A percentile compares a stretch with the other conserved stretches of the same genome.
phyloP scores from a whole-genome alignment of 108 stramenopile species.

The Cyclostephanos invisitatus region DNA sequence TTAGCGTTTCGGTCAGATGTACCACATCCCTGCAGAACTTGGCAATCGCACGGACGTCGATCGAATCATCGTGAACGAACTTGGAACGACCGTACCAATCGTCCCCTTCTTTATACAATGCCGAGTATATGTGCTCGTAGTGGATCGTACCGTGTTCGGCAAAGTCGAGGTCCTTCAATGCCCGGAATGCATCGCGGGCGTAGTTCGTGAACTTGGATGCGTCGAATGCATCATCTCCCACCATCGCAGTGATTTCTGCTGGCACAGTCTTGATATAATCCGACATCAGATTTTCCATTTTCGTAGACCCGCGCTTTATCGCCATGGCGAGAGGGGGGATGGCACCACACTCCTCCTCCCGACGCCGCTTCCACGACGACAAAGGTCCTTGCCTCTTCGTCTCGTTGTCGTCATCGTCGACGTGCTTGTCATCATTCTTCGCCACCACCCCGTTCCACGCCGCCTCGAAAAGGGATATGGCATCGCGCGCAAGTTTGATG shows the following conservation, averaged over 20 bases:
- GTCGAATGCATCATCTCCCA: slow-evolving; percentile 5
- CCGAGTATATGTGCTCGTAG: background rate
- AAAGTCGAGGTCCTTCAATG: background rate
- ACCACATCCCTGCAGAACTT: background rate
- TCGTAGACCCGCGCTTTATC: background rate
- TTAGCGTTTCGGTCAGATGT: background rate
- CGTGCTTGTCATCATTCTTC: no score
- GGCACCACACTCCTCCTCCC: no score
- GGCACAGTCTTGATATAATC: background rate
- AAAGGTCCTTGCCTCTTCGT: no score
- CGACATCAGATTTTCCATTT: background rate
- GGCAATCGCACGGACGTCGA: background rate
- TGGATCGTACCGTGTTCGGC: background rate
- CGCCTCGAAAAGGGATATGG: background rate
- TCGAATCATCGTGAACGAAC: background rate
- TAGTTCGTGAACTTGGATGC: background rate
- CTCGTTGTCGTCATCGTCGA: no score
- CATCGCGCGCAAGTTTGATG: background rate
- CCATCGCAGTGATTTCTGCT: background rate
- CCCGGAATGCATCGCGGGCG: background rate
- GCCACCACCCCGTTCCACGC: background rate
- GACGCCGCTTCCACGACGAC: no score
- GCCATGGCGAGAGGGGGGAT: background rate
- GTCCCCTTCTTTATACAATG: background rate
- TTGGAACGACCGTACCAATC: background rate